phyloP scores from a whole-genome alignment of 2,329 filamentous ascomycete species.

The Ceratocystis cacaofunesta region DNA sequence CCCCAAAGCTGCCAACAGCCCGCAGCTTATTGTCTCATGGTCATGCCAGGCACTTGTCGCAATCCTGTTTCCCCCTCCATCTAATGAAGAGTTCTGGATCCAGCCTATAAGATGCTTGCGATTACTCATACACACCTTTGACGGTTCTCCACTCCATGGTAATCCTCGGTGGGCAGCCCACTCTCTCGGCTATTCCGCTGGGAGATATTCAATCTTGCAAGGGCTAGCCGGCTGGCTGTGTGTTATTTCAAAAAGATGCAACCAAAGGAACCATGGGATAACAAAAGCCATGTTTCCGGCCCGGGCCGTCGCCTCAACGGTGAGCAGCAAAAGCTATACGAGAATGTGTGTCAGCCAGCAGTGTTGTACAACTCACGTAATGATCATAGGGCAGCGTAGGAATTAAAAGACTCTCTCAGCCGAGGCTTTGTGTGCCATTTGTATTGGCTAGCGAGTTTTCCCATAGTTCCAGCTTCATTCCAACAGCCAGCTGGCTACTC shows the following conservation, averaged over 20 bases:
- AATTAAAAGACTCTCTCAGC: too few relatives aligned
- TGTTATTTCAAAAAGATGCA: background rate
- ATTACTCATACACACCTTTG: background rate
- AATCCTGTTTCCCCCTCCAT: slow-evolving; percentile 19
- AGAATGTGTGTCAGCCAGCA: background rate
- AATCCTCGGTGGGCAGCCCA: background rate
- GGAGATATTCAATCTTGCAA: background rate
- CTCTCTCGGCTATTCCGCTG: background rate
- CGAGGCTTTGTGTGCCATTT: too few relatives aligned
- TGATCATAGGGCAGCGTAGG: too few relatives aligned
- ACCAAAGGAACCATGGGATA: background rate
- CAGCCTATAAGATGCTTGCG: background rate
- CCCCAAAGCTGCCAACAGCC: background rate
- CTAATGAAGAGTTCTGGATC: background rate
- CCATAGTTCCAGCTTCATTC: too few relatives aligned
- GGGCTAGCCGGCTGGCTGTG: background rate
- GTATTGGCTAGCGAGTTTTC: too few relatives aligned
- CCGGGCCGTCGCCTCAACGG: background rate
- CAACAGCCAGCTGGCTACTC: too few relatives aligned
- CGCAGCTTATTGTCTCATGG: background rate
- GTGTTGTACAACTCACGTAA: too few relatives aligned
- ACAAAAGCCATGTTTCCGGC: background rate
- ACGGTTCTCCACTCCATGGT: slow-evolving; percentile 22
- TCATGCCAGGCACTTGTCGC: background rate
- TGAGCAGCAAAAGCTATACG: background rate